Evolutionary conservation across 345 rosid genomes (phyloP).

Genomic region (Arabis hirsuta): DNA sequence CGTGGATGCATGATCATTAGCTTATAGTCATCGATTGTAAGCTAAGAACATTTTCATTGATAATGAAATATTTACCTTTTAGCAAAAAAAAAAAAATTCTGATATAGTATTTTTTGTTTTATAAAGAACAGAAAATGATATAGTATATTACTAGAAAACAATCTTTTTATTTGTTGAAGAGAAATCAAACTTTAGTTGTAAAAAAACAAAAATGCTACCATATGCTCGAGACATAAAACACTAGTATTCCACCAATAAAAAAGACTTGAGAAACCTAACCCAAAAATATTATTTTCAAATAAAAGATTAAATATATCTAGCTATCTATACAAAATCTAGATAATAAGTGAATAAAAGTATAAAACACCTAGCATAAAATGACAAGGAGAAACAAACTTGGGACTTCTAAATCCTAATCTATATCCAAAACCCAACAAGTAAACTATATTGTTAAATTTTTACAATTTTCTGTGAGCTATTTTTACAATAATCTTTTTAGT

Average conservation of each 20-base stretch:
- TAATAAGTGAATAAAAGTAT: constrained; percentile 17
- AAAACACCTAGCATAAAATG: constrained; percentile 22
- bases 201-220: background rate
- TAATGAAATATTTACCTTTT: no score
- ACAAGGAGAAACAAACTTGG: constrained; percentile 27
- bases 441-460: background rate
- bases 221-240: background rate
- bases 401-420: constrained; percentile 22
- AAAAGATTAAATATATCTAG: background rate
- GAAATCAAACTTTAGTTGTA: background rate
- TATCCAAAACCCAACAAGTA: constrained; percentile 9
- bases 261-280: constrained; percentile 10
- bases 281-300: background rate
- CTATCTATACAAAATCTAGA: background rate
- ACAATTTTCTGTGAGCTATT: constrained; percentile 5
- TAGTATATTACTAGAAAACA: background rate
- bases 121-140: no score
- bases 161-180: background rate
- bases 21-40: no score
- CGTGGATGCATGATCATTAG: no score
- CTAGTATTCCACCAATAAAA: background rate
- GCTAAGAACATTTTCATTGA: no score
- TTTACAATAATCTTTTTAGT: constrained; percentile 20
- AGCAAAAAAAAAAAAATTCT: no score
- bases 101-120: background rate